Evolutionary conservation across 805 yeast species (phyloP), one percentile per base, ranked within the genome.

Genomic region (Yamadazyma phyllophila): DNA sequence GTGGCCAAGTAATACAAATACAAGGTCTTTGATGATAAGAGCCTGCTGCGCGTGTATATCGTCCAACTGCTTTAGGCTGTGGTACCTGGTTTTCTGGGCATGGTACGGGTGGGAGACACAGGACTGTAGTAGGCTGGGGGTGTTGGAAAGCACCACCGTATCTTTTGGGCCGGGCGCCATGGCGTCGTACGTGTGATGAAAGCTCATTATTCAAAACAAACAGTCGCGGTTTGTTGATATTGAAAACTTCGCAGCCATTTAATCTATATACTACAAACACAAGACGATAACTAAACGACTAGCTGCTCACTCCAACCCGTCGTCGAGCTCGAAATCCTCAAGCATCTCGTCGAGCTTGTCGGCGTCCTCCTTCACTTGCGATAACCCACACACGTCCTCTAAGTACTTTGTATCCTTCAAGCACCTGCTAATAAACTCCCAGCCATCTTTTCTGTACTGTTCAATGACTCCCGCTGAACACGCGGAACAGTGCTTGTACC

Each of bases 401-500:
- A 95, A 73, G 55, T 80, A 85, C 14, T 69, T 73, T 0, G 83
- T 66, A 51, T 87, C 82, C 48, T 82, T 72, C 44, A 95, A 68
- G 10, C 97, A 92, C 11, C 60, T 59, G 54, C 73, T 71, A 3
- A 94, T 88, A 70, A 92, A 92, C 4, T 78, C 81, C 98, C 98
- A 94, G 0, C 88, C 89, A 0, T 70, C 63, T 1, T 58, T 50
- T 16, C 62, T 48, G 65, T 74, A 89, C 8, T 69, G 74, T 2
- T 71, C 63, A 0, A 87, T 54, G 1, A 94, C 83, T 0, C 69
- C 54, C 0, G 65, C 51, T 1, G 96, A 87, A 56, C 99, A 94
- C 0, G 91, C 99, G 0, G 97, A 84, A 63, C 99, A 94, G 55
- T 79, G 73, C 32, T 74, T 69, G 65, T 86, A 95, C 26, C 82